These are phyloP conservation scores for Acanthamoeba castellanii DNA, from an alignment of 208 protist species.

Conservation along the genomic window DNA sequence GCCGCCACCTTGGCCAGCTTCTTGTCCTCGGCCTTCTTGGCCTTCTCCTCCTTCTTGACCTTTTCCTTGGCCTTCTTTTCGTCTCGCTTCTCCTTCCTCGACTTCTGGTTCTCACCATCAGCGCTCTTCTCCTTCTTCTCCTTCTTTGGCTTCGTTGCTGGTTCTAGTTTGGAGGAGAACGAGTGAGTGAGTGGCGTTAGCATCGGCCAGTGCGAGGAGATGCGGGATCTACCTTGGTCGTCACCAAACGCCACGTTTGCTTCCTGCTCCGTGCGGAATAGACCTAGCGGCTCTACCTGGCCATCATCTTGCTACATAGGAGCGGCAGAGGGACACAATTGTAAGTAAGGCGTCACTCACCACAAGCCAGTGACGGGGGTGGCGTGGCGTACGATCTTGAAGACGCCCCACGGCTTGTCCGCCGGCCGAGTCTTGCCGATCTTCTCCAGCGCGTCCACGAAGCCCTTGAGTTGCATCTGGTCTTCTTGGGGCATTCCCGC, in stretches of 20 bases:
- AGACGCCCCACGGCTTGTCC: not conserved
- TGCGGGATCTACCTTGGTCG: not conserved
- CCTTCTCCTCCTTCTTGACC: conserved; percentile 42
- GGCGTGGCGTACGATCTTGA: not conserved
- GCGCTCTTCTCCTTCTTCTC: not conserved
- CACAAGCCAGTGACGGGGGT: not conserved
- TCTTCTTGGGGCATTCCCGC: not conserved
- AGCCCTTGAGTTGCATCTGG: not conserved
- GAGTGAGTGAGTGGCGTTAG: not conserved
- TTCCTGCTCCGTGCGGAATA: no score
- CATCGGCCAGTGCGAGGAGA: not conserved
- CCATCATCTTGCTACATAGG: no score
- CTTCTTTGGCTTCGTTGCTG: not conserved
- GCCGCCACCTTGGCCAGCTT: not conserved
- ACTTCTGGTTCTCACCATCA: not conserved
- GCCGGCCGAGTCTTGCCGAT: not conserved
- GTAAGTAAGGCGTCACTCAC: no score
- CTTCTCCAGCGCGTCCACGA: not conserved
- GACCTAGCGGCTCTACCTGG: no score
- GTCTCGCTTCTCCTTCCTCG: conserved; percentile 18
- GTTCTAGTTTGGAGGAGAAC: not conserved
- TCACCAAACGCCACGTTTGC: no score
- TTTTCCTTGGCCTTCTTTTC: not conserved
- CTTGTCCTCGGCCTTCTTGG: not conserved
- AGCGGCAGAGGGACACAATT: no score